Percentiles rank a stretch among this genome's conserved stretches.
Evolutionary conservation across 1,284 basidiomycete genomes (phyloP).

Genomic region (Mrakiaceae sp.): DNA sequence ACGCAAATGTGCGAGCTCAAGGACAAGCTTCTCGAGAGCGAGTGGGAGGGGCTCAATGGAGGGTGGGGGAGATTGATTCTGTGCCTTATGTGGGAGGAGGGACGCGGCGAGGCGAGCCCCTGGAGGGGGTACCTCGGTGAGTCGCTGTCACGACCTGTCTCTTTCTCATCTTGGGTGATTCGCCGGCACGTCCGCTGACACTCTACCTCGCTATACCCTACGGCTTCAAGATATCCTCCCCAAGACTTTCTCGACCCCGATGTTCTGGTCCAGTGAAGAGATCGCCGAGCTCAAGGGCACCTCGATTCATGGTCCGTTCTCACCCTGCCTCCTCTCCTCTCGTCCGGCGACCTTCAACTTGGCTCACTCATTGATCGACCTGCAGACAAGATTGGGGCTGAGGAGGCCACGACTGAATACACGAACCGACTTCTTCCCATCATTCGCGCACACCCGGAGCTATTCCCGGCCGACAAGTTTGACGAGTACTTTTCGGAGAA

Average conservation of each 20-base stretch:
- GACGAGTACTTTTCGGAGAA: conserved; percentile 54
- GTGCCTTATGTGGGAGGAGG: conserved; percentile 89
- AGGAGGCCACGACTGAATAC: conserved; percentile 71
- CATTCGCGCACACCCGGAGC: conserved; percentile 50
- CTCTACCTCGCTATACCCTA: conserved; percentile 11
- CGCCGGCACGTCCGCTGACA: conserved; percentile 13
- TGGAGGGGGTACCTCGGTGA: conserved; percentile 61
- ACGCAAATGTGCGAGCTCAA: conserved; percentile 61
- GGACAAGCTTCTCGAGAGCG: conserved; percentile 43
- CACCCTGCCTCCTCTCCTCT: background rate
- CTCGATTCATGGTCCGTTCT: conserved; percentile 61
- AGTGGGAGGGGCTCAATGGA: conserved; percentile 54
- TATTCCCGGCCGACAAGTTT: conserved; percentile 49
- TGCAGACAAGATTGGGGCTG: conserved; percentile 73
- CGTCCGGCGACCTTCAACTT: background rate
- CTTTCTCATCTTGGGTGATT: background rate
- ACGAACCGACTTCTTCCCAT: conserved; percentile 49
- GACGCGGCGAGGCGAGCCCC: conserved; percentile 45
- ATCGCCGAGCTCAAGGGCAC: conserved; percentile 70
- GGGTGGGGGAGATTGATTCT: conserved; percentile 85
- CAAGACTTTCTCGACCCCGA: conserved; percentile 69
- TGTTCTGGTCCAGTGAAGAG: conserved; percentile 81
- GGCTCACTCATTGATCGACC: conserved; percentile 16
- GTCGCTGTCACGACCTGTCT: conserved; percentile 22
- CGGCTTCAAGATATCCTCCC: conserved; percentile 45